Percentiles rank a stretch among this genome's conserved stretches.
These are phyloP conservation scores for Oldenlandia corymbosa DNA, from an alignment of 257 asterid species.

Conservation along the genomic window DNA sequence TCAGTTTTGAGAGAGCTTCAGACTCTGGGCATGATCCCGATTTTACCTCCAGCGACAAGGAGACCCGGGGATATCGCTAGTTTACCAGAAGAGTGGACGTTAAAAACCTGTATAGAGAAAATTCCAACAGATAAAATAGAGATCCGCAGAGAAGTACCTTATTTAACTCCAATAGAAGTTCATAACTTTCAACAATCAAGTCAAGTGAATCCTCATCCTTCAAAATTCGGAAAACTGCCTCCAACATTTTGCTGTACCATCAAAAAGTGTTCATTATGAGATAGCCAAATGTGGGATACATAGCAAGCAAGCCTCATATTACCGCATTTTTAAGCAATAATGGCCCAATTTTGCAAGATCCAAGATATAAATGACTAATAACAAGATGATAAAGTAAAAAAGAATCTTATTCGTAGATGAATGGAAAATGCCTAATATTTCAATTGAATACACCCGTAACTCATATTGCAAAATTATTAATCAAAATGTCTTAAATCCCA, in stretches of 20 bases:
- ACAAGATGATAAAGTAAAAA: not conserved
- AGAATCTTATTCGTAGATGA: not conserved
- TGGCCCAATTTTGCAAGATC: not conserved
- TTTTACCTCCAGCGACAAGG: constrained; percentile 33
- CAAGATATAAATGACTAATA: not conserved
- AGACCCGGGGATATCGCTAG: constrained; percentile 64
- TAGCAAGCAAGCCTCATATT: too few species aligned
- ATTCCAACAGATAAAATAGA: constrained; percentile 1
- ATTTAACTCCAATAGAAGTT: constrained; percentile 63
- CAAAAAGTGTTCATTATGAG: constrained; percentile 20
- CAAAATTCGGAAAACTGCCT: constrained; percentile 65
- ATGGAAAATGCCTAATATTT: not conserved
- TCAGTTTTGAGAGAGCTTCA: constrained; percentile 22
- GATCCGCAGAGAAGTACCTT: constrained; percentile 43
- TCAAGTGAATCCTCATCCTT: constrained; percentile 68
- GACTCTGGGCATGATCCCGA: constrained; percentile 42
- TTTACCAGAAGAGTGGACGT: constrained; percentile 18
- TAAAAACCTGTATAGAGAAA: not conserved
- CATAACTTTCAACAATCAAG: constrained; percentile 60
- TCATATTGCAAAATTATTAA: not conserved
- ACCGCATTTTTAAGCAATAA: not conserved
- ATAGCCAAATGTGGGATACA: not conserved
- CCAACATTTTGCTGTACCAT: constrained; percentile 59
- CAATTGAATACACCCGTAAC: not conserved
- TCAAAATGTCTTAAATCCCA: not conserved